Evolutionary conservation across 331 rosid species (phyloP).

Genomic region (Ulmus americana): DNA sequence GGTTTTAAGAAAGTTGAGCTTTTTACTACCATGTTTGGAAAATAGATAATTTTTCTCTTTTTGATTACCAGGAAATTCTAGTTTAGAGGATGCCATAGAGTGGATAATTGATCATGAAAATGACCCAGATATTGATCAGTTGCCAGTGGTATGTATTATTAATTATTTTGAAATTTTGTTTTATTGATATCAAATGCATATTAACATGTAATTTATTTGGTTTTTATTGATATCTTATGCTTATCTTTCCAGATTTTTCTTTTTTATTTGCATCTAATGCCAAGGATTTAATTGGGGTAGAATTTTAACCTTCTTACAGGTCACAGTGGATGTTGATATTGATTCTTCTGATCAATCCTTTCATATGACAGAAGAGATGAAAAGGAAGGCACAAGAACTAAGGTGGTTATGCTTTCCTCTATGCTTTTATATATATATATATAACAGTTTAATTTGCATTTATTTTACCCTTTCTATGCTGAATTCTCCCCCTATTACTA

Average conservation of each 20-base stretch:
- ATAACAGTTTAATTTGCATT: too few species aligned
- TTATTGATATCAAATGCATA: too few species aligned
- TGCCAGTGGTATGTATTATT: conserved; percentile 55
- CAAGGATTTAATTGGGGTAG: conserved; percentile 17
- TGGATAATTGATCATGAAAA: conserved; percentile 77
- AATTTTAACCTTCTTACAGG: conserved; percentile 40
- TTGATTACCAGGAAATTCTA: conserved; percentile 45
- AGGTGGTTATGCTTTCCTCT: conserved; percentile 33
- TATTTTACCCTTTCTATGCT: too few species aligned
- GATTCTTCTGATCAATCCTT: conserved; percentile 44
- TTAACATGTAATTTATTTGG: too few species aligned
- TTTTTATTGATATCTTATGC: too few species aligned
- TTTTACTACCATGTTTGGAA: neutral
- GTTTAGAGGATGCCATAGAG: conserved; percentile 53
- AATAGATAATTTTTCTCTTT: conserved; percentile 15
- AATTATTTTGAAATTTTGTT: too few species aligned
- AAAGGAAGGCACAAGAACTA: conserved; percentile 49
- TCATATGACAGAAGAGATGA: conserved; percentile 51
- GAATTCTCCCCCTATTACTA: conserved; percentile 1
- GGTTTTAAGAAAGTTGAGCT: neutral
- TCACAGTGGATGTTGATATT: conserved; percentile 42
- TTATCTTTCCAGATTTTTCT: too few species aligned
- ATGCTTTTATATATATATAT: too few species aligned
- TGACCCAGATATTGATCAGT: conserved; percentile 63
- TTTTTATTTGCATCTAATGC: conserved; percentile 1